A percentile compares a stretch with the other conserved stretches of the same genome.
phyloP scores from a whole-genome alignment of 371 early-diverging fungal genomes.

The Mortierella sp. region DNA sequence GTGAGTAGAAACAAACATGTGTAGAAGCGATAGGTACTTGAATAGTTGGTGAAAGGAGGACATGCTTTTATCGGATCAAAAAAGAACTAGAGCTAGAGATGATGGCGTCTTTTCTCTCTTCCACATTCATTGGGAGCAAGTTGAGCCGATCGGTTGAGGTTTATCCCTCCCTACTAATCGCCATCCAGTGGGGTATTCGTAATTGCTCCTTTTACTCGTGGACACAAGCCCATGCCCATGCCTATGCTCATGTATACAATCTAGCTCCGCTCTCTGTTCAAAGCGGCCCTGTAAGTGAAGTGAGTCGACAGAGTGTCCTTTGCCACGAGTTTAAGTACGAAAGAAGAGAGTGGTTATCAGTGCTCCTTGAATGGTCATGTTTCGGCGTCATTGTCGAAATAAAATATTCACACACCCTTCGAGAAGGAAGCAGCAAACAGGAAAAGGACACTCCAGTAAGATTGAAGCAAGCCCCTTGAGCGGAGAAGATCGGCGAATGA shows the following conservation, averaged over 20 bases:
- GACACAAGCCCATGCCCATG: not conserved
- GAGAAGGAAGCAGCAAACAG: not conserved
- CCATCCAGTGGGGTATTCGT: not conserved
- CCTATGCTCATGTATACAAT: too few species aligned
- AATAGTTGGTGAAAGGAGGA: not conserved
- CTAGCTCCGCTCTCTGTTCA: too few species aligned
- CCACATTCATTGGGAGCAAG: not conserved
- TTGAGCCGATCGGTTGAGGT: not conserved
- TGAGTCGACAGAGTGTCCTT: not conserved
- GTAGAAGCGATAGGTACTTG: not conserved
- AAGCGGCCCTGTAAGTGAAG: not conserved
- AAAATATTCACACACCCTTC: not conserved
- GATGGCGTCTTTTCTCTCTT: not conserved
- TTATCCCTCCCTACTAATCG: not conserved
- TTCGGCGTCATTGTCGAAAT: constrained; percentile 8
- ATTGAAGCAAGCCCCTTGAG: constrained; percentile 10
- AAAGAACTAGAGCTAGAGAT: not conserved
- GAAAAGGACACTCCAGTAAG: not conserved
- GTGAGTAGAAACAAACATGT: not conserved
- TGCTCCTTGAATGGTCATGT: constrained; percentile 11
- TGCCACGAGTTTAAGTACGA: not conserved
- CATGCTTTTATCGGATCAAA: not conserved
- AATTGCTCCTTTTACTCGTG: not conserved
- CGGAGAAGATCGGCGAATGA: constrained; percentile 14
- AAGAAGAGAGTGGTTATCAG: not conserved